Conservation (phyloP, 768 basidiomycete genomes). For the Jaapia argillacea region DNA sequence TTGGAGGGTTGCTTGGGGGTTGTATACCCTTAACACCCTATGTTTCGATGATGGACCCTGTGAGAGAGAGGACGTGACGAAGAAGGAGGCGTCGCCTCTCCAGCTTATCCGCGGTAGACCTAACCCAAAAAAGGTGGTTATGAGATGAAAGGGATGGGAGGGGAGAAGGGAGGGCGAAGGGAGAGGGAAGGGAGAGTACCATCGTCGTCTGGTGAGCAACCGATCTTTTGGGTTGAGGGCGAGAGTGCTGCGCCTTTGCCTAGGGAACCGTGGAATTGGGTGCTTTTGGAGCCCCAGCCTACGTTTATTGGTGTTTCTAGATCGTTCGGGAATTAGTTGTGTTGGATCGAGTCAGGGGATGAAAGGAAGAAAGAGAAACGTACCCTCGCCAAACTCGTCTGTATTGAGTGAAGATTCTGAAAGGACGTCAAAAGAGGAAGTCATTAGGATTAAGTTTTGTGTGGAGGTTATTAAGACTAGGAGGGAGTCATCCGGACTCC, state of each 20-base stretch:
- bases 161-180: too few relatives aligned
- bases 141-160: too few relatives aligned
- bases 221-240: too few relatives aligned
- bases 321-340: too few relatives aligned
- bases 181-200: too few relatives aligned
- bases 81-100: conserved; percentile 89
- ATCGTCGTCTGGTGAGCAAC: too few relatives aligned
- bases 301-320: conserved; percentile 87
- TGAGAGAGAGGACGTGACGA: conserved; percentile 74
- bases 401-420: conserved; percentile 69
- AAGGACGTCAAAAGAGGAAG: conserved; percentile 78
- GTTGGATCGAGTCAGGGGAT: too few relatives aligned
- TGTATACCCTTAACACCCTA: conserved; percentile 65
- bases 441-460: conserved; percentile 80
- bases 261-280: conserved; percentile 94
- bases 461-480: conserved; percentile 73
- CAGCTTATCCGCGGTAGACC: conserved; percentile 70
- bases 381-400: conserved; percentile 81
- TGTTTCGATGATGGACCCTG: conserved; percentile 24
- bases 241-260: conserved; percentile 73
- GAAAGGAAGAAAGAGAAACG: too few relatives aligned
- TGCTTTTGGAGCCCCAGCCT: conserved; percentile 95
- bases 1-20: conserved; percentile 62
- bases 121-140: too few relatives aligned
- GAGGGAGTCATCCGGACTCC: conserved; percentile 91